Evolutionary conservation across 345 rosid species (phyloP), one percentile per base, ranked within the genome.

Genomic region (Durio zibethinus): DNA sequence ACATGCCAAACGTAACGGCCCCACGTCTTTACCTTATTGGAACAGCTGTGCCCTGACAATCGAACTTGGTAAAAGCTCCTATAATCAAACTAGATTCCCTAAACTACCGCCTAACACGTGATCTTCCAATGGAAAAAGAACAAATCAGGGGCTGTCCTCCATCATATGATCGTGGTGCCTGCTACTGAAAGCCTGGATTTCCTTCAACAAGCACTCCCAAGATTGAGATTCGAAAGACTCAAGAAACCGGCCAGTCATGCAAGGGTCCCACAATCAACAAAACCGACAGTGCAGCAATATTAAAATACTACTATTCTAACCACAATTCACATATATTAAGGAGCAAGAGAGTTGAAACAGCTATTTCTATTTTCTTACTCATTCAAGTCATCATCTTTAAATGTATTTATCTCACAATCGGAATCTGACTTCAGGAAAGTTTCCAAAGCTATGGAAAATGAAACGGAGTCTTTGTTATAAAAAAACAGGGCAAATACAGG

Each of bases 361-460:
- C 21, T 0, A 3, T 47, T 69, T 25, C 21, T 3, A 2, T 7
- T 69, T 47, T 8, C 36, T 33, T 33, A 31, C 0, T 35, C 59
- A 31, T 33, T 47, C 10, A 70, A 10, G 1, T 10, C 2, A 50
- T 72, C 62, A 52, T 33, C 23, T 71, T 10, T 71, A 20, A 20
- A 50, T 71, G 75, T 71, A 12, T 10, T 10, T 52, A 43, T 50
- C 75, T 33, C 43, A n/a, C 4, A 31, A 7, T 16, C 10, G 6
- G 27, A 20, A 31, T 71, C 60, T 33, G 45, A 33, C 62, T 72
- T 52, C 11, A 11, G 0, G 45, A n/a, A 72, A 72, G 47, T 72
- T 52, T 5, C 75, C 62, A n/a, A 52, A 72, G 45, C 61, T 72
- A 72, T 72, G 75, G 75, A 52, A 72, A 52, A 33, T 52, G 61